Base-by-base conservation (phyloP, 179 eudicot species). In the Vitellaria paradoxa region DNA sequence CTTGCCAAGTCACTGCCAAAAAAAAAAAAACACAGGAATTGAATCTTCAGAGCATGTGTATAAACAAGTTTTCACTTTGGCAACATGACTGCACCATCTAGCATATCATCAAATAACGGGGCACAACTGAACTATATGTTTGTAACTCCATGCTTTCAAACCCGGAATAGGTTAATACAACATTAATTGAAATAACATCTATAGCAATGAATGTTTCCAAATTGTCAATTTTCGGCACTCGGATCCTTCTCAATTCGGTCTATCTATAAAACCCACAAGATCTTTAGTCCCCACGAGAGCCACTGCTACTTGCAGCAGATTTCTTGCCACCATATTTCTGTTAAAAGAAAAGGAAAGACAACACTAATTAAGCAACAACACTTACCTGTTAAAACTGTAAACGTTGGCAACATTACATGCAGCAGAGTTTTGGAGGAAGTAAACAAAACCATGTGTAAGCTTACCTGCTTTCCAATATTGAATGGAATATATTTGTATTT, bases 401-500 rank as follows among this genome's bases (percentile, higher is more conserved):
- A 62, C 52, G 17, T 26, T 75, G 14, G 23, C 47, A 62, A 7
- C 47, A 46, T 55, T 10, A 64, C 23, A 46, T 40, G 57, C 55
- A 69, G 30, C 13, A 42, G 61, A 73, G 10, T 64, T 12, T 30
- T 13, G 37, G 3, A 13, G 9, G 63, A 60, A n/a, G 52, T 18
- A 55, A 37, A 20, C 13, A 26, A 66, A 46, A 67, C 7, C 15
- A 70, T 26, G 37, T 37, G 9, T 66, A 63, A 24, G 64, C 80
- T 74, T 24, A 90, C 93, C 97, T 90, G 92, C 84, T 91, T 91
- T 70, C 93, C 96, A 12, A 88, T 62, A 77, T 71, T 90, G 86
- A 90, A 83, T 45, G 97, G 97, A 69, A 91, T 71, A 76, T 91
- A 90, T 82, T 79, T 87, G 86, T 91, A 87, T 78, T 89, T 91